Evolutionary conservation across 1,284 basidiomycete genomes (phyloP).

Genomic region (Boletellus deceptivus): DNA sequence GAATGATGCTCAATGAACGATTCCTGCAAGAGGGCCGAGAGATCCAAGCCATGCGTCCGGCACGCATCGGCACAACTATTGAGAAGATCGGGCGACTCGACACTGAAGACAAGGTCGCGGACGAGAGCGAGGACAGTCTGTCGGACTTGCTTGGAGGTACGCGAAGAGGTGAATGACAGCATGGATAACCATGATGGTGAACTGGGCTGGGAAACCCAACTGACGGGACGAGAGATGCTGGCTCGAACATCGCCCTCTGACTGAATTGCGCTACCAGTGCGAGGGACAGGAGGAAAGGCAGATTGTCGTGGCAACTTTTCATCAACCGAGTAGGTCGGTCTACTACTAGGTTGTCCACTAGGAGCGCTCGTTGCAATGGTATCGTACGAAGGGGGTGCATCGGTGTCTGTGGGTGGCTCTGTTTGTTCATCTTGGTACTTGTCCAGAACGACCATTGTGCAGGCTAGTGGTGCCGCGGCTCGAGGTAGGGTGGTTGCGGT

Average conservation of each 20-base stretch:
- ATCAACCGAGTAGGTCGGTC: neutral
- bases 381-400: conserved; percentile 27
- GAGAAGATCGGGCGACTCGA: conserved; percentile 36
- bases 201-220: neutral
- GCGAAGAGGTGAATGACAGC: conserved; percentile 29
- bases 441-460: conserved; percentile 12
- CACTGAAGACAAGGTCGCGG: conserved; percentile 43
- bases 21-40: conserved; percentile 55
- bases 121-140: conserved; percentile 46
- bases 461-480: neutral
- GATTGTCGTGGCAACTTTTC: conserved; percentile 3
- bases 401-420: conserved; percentile 1
- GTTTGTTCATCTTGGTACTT: conserved; percentile 11
- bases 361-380: conserved; percentile 3
- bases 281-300: neutral
- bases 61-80: conserved; percentile 49
- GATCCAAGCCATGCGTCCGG: conserved; percentile 36
- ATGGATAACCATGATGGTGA: conserved; percentile 25
- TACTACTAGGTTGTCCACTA: conserved; percentile 23
- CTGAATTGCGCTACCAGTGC: neutral
- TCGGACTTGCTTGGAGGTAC: conserved; percentile 44
- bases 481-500: neutral
- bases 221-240: neutral
- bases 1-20: conserved; percentile 61
- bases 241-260: neutral